Evolutionary conservation across 768 basidiomycete genomes (phyloP), one percentile per base, ranked within the genome.

Genomic region (Mycena indigotica): DNA sequence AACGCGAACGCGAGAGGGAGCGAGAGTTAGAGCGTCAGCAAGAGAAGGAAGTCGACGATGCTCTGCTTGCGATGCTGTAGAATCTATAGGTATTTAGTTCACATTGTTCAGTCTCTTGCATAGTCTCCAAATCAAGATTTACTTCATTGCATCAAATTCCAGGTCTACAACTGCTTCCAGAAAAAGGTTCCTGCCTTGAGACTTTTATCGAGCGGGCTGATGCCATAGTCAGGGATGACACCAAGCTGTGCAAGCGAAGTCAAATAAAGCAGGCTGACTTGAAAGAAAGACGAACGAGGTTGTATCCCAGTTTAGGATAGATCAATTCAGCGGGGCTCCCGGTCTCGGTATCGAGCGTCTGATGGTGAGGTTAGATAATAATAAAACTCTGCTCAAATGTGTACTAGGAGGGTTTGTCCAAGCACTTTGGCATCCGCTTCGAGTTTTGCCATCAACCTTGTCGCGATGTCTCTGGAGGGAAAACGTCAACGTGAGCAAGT

Each of bases 1-100:
- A 77, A 3, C 64, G 75, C 57, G 73, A 68, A 61, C 75, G 70
- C 49, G 78, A 81, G 58, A 73, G 79, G 3, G 80, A 13, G 23
- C 41, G 41, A 23, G 41, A 44, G 41, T 21, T 13, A 23, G 41
- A 44, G 23, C 6, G 41, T 6, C 80, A 78, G 58, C 77, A 78
- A 65, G 77, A 80, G 54, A 73, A 79, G 50, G 81, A 79, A 59
- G 70, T 69, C 46, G 73, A 77, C 64, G 75, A 71, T 48, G 46
- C 8, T 23, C 13, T 48, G 21, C 41, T 44, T 23, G 41, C 13
- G n/a, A 15, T 44, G 41, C 41, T 44, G 15, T 44, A 19, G 35
- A n/a, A 35, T 35, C 8, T 17, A 17, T 8, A 35, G 17, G 17
- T 35, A 8, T 35, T 35, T 8, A 8, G 32, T 35, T 35, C 32